These are phyloP conservation scores for Polyplosphaeria fusca DNA, from an alignment of 495 filamentous ascomycete genomes.

Conservation along the genomic window DNA sequence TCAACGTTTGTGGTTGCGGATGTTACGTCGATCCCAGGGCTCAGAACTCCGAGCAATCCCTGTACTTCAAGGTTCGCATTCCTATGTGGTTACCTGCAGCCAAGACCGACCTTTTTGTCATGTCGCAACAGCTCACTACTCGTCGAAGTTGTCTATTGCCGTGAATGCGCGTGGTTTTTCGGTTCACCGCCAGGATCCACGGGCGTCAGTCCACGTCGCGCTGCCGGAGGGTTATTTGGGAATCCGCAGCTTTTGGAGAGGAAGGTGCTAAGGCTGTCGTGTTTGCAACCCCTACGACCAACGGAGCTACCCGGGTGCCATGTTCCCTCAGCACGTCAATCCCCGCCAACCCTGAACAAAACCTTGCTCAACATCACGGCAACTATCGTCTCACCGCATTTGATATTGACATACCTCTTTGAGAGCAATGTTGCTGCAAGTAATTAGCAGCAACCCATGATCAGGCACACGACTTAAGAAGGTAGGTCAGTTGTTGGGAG, in stretches of 20 bases:
- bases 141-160: too few relatives aligned
- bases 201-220: too few relatives aligned
- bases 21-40: not conserved
- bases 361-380: slow-evolving; percentile 16
- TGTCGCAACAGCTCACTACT: not conserved
- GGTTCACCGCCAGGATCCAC: not conserved
- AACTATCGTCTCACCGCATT: slow-evolving; percentile 28
- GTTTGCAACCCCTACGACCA: not conserved
- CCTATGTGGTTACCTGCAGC: slow-evolving; percentile 4
- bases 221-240: too few relatives aligned
- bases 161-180: too few relatives aligned
- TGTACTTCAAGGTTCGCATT: not conserved
- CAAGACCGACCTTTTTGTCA: slow-evolving; percentile 2
- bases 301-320: not conserved
- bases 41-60: not conserved
- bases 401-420: slow-evolving; percentile 15
- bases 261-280: not conserved
- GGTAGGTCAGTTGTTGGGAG: not conserved
- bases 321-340: slow-evolving; percentile 7
- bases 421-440: slow-evolving; percentile 14
- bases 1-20: too few relatives aligned
- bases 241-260: not conserved
- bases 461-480: slow-evolving; percentile 17
- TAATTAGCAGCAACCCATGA: slow-evolving; percentile 4
- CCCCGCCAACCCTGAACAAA: not conserved